Percentiles rank a stretch among this genome's conserved stretches.
Conservation (phyloP, 257 asterid genomes). For the Handroanthus guayacan region DNA sequence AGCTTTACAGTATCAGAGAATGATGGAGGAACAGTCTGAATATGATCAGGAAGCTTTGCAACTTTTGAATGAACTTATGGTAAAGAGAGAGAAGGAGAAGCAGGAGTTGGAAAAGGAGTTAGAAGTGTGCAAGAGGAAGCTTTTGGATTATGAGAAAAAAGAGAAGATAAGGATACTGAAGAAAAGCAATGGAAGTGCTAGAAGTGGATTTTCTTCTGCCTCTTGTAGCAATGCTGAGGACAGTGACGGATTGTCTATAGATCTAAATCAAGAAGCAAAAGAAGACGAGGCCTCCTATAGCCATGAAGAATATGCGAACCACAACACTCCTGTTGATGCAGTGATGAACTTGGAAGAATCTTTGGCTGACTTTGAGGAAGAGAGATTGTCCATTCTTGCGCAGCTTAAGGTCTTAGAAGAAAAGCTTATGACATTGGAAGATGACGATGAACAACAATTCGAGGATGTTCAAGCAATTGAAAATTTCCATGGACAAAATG, state of each 20-base stretch:
- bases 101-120: constrained; percentile 69
- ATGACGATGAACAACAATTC: constrained; percentile 40
- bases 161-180: constrained; percentile 55
- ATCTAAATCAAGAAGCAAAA: constrained; percentile 60
- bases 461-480: constrained; percentile 43
- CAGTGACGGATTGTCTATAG: constrained; percentile 61
- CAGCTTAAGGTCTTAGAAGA: constrained; percentile 68
- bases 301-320: constrained; percentile 40
- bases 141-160: constrained; percentile 56
- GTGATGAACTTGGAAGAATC: constrained; percentile 63
- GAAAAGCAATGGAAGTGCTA: constrained; percentile 52
- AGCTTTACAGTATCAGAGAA: constrained; percentile 80
- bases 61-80: constrained; percentile 66
- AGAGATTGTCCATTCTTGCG: constrained; percentile 63
- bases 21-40: constrained; percentile 88
- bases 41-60: constrained; percentile 84
- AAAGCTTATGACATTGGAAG: constrained; percentile 57
- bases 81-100: constrained; percentile 73
- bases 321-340: constrained; percentile 53
- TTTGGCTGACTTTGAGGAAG: constrained; percentile 68
- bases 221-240: constrained; percentile 73
- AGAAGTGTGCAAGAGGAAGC: constrained; percentile 55
- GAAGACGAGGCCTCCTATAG: constrained; percentile 50
- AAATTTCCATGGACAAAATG: constrained; percentile 36
- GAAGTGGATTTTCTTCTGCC: constrained; percentile 61